Evolutionary conservation across 2,329 filamentous ascomycete species (phyloP).

Genomic region (Calonectria hawksworthii): DNA sequence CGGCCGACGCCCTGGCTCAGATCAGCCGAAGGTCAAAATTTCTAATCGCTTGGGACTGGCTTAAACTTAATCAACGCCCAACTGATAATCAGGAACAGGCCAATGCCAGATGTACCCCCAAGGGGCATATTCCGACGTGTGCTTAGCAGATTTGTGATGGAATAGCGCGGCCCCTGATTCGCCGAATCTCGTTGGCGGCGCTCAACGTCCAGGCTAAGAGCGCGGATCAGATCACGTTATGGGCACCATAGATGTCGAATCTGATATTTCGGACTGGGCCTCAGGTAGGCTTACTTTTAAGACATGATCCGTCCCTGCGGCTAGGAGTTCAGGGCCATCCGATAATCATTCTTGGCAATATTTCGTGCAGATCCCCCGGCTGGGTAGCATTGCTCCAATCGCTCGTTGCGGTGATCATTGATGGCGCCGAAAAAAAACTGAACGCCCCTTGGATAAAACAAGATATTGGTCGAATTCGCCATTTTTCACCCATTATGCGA

Average conservation of each 20-base stretch:
- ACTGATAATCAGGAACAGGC: conserved; percentile 27
- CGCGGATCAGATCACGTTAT: conserved; percentile 41
- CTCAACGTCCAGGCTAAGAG: conserved; percentile 27
- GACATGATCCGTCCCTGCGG: not conserved
- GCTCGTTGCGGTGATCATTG: conserved; percentile 8
- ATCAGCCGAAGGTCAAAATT: not conserved
- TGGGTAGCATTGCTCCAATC: not conserved
- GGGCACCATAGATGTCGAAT: conserved; percentile 36
- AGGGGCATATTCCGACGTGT: conserved; percentile 24
- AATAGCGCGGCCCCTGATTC: conserved; percentile 30
- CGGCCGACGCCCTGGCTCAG: not conserved
- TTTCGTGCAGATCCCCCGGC: conserved; percentile 30
- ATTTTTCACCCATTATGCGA: conserved; percentile 19
- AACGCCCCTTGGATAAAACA: conserved; percentile 17
- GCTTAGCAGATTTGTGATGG: conserved; percentile 34
- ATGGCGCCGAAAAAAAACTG: not conserved
- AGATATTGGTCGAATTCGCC: conserved; percentile 22
- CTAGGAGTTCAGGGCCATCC: not conserved
- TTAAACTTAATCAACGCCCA: not conserved
- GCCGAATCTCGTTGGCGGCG: conserved; percentile 19
- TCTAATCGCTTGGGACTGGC: not conserved
- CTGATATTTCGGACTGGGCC: conserved; percentile 29
- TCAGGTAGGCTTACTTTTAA: not conserved
- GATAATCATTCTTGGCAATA: conserved; percentile 32
- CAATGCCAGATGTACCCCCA: not conserved